Evolutionary conservation across 1,139 yeast genomes (phyloP).

Genomic region (Kodamaea fungicola): DNA sequence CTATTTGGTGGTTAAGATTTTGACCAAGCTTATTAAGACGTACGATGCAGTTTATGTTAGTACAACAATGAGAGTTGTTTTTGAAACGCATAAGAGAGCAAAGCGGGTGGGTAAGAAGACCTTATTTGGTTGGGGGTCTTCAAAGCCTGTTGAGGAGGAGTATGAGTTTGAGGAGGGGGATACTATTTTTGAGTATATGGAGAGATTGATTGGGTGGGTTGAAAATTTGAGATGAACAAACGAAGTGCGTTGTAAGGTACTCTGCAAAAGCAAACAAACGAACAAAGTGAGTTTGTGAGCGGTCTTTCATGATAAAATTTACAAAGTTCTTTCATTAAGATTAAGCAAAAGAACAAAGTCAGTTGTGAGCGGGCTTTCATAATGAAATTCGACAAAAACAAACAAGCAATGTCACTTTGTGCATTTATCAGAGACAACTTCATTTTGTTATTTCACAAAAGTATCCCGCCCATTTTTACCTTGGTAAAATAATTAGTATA

Average conservation of each 20-base stretch:
- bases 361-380: too few species aligned
- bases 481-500: too few species aligned
- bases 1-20: conserved; percentile 26
- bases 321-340: too few species aligned
- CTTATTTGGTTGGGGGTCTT: conserved; percentile 10
- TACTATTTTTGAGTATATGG: conserved; percentile 34
- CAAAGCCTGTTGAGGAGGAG: conserved; percentile 7
- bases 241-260: not conserved
- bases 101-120: conserved; percentile 9
- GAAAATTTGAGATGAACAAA: conserved; percentile 14
- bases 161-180: conserved; percentile 31
- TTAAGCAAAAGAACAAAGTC: too few species aligned
- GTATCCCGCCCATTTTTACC: too few species aligned
- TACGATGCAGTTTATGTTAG: conserved; percentile 33
- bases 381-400: too few species aligned
- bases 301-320: too few species aligned
- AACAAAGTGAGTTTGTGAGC: not conserved
- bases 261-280: not conserved
- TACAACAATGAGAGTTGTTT: conserved; percentile 31
- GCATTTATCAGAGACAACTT: not conserved
- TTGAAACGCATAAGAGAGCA: conserved; percentile 29
- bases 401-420: not conserved
- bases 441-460: too few species aligned
- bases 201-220: conserved; percentile 29
- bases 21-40: conserved; percentile 27